Base-by-base conservation (phyloP, 257 asterid genomes). In the Gentiana dahurica region DNA sequence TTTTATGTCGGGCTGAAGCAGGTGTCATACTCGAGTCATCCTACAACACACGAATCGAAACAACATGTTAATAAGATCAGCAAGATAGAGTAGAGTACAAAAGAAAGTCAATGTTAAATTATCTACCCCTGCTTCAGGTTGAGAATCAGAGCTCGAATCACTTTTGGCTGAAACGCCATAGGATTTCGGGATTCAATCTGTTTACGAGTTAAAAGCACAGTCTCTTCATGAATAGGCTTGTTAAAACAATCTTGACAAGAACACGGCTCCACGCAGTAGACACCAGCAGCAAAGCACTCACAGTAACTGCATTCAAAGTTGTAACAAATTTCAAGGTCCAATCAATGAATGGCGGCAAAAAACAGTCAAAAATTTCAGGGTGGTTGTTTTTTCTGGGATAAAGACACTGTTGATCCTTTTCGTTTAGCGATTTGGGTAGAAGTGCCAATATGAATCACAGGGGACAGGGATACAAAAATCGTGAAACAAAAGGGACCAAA, bases 241-340 rank as follows among this genome's bases (percentile, higher is more conserved):
- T 91, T 91, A 85, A 85, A 91, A 76, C 98, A 91, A 60, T 83
- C 95, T 59, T 83, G 74, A 60, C 98, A 91, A 4, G 96, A 84
- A 61, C 98, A 91, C 1, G 95, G 94, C 67, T 91, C 98, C 64
- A 87, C 94, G 51, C 98, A 91, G 73, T 87, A 91, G 51, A 87
- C 87, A 34, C 98, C 98, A 57, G 98, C 97, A 58, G 97, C 98
- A 73, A 91, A 91, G 74, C 98, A 91, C 68, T 91, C 98, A 68
- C 98, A 91, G 66, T 91, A 91, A 68, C 98, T 91, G 87, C 76
- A 75, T 60, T 35, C 12, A 45, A 15, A 70, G 48, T 58, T 66
- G 39, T 3, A 50, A 36, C 33, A 57, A 57, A n/a, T 34, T 53
- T 48, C 45, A 65, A n/a, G 34, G 37, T 51, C 11, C 34, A 1